These are phyloP conservation scores for Dipteronia sinensis DNA, from an alignment of 345 rosid species.

Conservation along the genomic window DNA sequence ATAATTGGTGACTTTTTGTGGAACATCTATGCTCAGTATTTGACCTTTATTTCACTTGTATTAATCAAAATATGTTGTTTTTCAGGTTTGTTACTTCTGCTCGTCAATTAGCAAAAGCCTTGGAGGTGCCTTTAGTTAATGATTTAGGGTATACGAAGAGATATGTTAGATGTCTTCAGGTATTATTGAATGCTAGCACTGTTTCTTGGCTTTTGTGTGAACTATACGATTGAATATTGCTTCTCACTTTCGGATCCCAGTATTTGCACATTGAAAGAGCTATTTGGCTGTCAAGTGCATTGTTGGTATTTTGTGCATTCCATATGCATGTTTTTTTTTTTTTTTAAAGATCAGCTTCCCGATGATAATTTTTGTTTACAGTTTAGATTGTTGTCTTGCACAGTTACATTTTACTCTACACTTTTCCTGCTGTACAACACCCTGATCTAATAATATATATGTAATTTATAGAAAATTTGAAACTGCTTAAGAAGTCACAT, in stretches of 20 bases:
- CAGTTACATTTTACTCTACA: neutral
- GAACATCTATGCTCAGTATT: no score
- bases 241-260: neutral
- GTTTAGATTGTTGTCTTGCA: neutral
- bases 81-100: slow-evolving; percentile 93
- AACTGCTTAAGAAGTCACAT: neutral
- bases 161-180: slow-evolving; percentile 98
- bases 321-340: neutral
- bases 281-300: no score
- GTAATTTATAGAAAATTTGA: no score
- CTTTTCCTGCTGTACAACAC: neutral
- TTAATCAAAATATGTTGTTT: no score
- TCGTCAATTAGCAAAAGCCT: slow-evolving; percentile 92
- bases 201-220: neutral
- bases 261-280: no score
- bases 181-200: slow-evolving; percentile 17
- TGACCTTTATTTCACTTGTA: no score
- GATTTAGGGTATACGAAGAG: slow-evolving; percentile 98
- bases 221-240: neutral
- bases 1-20: no score
- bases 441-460: neutral
- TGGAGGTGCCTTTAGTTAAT: slow-evolving; percentile 95
- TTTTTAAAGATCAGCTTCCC: neutral
- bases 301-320: neutral
- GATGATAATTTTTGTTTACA: neutral